phyloP scores from a whole-genome alignment of 352 stramenopile species.

The Pythium utonaiense region DNA sequence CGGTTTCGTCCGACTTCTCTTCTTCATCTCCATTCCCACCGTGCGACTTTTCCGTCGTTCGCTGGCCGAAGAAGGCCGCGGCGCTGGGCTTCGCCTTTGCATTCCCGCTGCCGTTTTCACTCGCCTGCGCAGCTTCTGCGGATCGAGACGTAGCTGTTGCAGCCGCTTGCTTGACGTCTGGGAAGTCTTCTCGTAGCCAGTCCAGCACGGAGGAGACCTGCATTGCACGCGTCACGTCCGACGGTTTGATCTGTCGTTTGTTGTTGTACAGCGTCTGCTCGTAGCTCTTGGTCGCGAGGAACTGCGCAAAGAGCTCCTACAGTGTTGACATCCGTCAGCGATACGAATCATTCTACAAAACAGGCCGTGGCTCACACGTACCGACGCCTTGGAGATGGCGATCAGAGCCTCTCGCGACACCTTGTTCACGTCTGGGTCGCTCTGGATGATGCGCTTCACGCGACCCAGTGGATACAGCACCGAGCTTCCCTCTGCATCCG shows the following conservation, averaged over 20 bases:
- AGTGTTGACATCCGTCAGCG: neutral
- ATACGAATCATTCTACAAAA: neutral
- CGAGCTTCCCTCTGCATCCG: slow-evolving; percentile 23
- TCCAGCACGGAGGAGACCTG: slow-evolving; percentile 73
- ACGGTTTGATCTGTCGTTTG: slow-evolving; percentile 74
- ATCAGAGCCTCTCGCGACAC: slow-evolving; percentile 91
- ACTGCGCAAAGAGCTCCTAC: slow-evolving; percentile 88
- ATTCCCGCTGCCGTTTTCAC: neutral
- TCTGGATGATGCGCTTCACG: slow-evolving; percentile 93
- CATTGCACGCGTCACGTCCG: slow-evolving; percentile 74
- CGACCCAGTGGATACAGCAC: slow-evolving; percentile 72
- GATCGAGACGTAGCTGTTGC: slow-evolving; percentile 1
- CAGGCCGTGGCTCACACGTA: slow-evolving; percentile 21
- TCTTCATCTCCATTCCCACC: neutral
- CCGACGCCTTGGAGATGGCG: slow-evolving; percentile 90
- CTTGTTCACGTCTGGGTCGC: slow-evolving; percentile 89
- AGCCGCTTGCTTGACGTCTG: slow-evolving; percentile 43
- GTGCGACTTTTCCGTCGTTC: neutral
- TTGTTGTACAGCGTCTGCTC: slow-evolving; percentile 82
- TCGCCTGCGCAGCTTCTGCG: neutral
- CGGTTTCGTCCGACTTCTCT: neutral
- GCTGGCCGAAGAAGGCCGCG: slow-evolving; percentile 47
- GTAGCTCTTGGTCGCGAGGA: slow-evolving; percentile 88
- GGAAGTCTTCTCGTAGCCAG: slow-evolving; percentile 86
- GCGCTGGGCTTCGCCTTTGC: slow-evolving; percentile 23